Evolutionary conservation across 176 grass and related monocot genomes (phyloP), one percentile per base, ranked within the genome.

Genomic region (Rhynchospora pubera): DNA sequence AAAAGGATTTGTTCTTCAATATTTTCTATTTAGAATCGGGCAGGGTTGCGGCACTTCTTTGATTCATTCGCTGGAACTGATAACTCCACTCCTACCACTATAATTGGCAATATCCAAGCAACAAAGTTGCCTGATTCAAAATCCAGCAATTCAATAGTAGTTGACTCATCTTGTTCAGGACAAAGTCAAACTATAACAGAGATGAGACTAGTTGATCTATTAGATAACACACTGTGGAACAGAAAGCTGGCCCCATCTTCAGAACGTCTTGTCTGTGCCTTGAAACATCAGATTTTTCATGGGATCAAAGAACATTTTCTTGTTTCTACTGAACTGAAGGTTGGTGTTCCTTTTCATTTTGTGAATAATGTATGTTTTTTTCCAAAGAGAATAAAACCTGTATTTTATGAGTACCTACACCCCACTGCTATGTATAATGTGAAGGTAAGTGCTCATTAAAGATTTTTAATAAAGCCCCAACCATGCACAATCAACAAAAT

Each of bases 301-400:
- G 92, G 95, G 67, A 97, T 97, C 82, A 97, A 91, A 77, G 92
- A 97, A 64, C 94, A 97, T 82, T 97, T 97, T 84, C 85, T 97
- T 71, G 90, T 94, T 42, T 92, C 92, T 44, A 89, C 95, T 78
- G 95, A 97, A 88, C 84, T 97, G 30, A 97, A 97, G 95, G 92
- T 94, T 13, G 7, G 42, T 46, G 18, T 24, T 23, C 46, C 22
- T 75, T 75, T 53, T 52, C 19, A 61, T 7, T 53, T 75, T 53
- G 13, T 30, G 13, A 23, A 53, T 26, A 23, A 75, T 12, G 21
- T 8, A 2, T 26, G 22, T 15, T 8, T n/a, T 16, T 6, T 43
- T 67, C 42, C 32, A 67, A 43, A 67, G 65, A 67, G 32, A n/a
- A 67, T 67, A 67, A 7, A 39, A 34, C 64, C 16, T 74, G 0